Conservation (phyloP, 495 filamentous ascomycete genomes). For the Pseudoneurospora amorphoporcata region DNA sequence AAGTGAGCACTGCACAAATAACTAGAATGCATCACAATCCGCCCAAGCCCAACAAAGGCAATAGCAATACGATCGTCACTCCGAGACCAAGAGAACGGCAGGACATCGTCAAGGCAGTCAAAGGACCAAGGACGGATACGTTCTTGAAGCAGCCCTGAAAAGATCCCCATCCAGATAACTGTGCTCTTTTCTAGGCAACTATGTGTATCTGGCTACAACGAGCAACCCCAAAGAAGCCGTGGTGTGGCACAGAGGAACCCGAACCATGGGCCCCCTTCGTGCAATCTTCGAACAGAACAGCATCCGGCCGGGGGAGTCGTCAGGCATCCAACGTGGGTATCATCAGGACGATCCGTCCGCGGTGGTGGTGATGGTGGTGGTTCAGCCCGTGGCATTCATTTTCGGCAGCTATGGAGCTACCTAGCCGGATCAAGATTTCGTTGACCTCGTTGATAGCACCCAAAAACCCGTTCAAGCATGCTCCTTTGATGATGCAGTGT, state of each 20-base stretch:
- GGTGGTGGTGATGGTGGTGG: constrained; percentile 2
- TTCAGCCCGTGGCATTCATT: constrained; percentile 24
- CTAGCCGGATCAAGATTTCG: constrained; percentile 24
- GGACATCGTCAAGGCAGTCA: neutral
- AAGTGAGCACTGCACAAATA: no score
- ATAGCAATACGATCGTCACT: neutral
- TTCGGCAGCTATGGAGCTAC: constrained; percentile 26
- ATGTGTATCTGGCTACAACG: neutral
- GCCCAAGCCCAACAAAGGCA: neutral
- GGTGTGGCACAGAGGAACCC: neutral
- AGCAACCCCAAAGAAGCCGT: neutral
- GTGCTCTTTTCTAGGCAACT: neutral
- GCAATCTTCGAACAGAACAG: neutral
- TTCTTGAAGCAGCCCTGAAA: neutral
- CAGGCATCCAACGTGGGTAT: neutral
- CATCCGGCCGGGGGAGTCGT: neutral
- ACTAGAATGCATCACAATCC: neutral
- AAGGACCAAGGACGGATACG: neutral
- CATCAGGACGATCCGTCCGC: neutral
- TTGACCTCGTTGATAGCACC: constrained; percentile 27
- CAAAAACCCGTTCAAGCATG: constrained; percentile 25
- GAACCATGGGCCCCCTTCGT: neutral
- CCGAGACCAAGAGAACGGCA: neutral
- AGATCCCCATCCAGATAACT: neutral
- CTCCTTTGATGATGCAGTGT: constrained; percentile 28